A percentile compares a stretch with the other conserved stretches of the same genome.
Evolutionary conservation across 2,329 filamentous ascomycete species (phyloP).

Genomic region (Cladophialophora psammophila): DNA sequence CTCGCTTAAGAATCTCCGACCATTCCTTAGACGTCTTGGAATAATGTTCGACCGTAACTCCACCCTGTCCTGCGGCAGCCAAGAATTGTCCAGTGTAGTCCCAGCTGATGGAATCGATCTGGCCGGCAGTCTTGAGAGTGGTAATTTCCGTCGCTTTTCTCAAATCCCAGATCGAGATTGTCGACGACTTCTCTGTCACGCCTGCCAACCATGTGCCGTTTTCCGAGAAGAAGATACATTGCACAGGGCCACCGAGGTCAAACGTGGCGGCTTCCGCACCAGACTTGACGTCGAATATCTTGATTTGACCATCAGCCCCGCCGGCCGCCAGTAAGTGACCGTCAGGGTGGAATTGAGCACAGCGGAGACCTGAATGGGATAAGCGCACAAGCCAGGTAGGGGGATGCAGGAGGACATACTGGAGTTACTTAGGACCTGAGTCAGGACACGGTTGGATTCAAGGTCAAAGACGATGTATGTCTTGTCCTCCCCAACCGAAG

Average conservation of each 20-base stretch:
- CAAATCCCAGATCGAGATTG: constrained; percentile 87
- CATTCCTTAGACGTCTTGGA: constrained; percentile 85
- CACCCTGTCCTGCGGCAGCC: constrained; percentile 78
- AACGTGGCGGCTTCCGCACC: constrained; percentile 80
- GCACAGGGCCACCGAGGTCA: constrained; percentile 68
- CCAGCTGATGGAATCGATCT: constrained; percentile 78
- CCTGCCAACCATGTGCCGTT: constrained; percentile 97
- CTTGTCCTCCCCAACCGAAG: constrained; percentile 89
- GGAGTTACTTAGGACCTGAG: constrained; percentile 79
- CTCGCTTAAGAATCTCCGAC: constrained; percentile 83
- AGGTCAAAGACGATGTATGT: constrained; percentile 91
- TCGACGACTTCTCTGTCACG: constrained; percentile 76
- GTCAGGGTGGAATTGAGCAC: constrained; percentile 90
- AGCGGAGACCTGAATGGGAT: constrained; percentile 68
- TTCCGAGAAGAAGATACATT: constrained; percentile 85
- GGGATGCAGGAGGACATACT: constrained; percentile 62
- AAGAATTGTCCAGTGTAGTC: constrained; percentile 96
- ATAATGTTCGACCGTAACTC: constrained; percentile 88
- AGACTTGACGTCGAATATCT: constrained; percentile 85
- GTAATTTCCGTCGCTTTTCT: constrained; percentile 84
- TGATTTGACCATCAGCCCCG: constrained; percentile 79
- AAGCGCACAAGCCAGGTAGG: constrained; percentile 20
- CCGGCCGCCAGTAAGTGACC: constrained; percentile 92
- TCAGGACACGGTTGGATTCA: constrained; percentile 69
- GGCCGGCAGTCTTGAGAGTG: constrained; percentile 80